Evolutionary conservation across 257 asterid genomes (phyloP), one percentile per base, ranked within the genome.

Genomic region (Plantago ovata): DNA sequence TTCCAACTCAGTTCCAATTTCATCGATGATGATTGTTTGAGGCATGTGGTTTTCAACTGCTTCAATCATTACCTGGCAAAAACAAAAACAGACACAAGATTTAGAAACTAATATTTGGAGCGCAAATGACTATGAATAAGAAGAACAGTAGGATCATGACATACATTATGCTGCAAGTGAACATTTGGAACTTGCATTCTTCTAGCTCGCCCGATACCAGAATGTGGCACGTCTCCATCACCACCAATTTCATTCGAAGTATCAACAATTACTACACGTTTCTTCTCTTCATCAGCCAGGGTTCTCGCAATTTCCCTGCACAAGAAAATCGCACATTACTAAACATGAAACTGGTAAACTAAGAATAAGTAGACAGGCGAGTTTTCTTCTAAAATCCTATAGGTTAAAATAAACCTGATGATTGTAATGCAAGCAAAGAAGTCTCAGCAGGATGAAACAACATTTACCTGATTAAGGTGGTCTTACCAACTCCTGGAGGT

Each of bases 11-110:
- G 98, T 88, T 60, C 98, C 98, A 41, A 92, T 92, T 77, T 88
- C 98, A 74, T 92, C 97, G 23, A 92, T 92, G 74, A 92, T 85
- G 60, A 92, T 92, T 69, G 91, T 77, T 69, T 92, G 78, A 0
- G 98, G 98, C 98, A 88, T 88, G 88, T 92, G 98, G 55, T 92
- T 92, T 72, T 92, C 98, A 49, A 92, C 98, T 64, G 97, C 98
- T 75, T 92, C 98, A 15, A 92, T 92, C 98, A 92, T 92, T 52
- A 92, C 97, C 98, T 92, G 73, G 65, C 68, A 10, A 24, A 16
- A 58, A 44, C 8, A 57, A 53, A 60, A 61, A 46, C 38, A 55
- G 3, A 46, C 24, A 61, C 54, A 28, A 63, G 28, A 57, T 23
- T 60, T 64, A 61, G 60, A 60, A 20, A 53, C 61, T 58, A 61